Conservation (phyloP, 169 alveolate species). For the Besnoitia besnoiti region DNA sequence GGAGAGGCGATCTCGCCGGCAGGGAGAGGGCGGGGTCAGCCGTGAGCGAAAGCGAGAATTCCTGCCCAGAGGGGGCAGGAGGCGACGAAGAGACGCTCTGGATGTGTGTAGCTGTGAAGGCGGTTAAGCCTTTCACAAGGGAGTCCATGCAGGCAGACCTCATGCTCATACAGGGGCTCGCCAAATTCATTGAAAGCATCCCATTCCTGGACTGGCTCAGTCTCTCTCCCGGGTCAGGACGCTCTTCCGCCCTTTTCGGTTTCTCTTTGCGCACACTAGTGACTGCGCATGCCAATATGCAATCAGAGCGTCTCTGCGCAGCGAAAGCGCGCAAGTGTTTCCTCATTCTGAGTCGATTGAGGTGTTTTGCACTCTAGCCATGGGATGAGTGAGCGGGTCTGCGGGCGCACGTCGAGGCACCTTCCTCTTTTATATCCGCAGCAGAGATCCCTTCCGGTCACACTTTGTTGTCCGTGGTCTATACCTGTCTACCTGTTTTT, state of each 20-base stretch:
- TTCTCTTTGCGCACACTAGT: neutral
- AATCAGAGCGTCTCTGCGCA: too few species aligned
- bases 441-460: too few species aligned
- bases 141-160: neutral
- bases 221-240: neutral
- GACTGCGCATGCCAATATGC: too few species aligned
- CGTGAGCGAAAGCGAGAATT: neutral
- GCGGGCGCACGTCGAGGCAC: too few species aligned
- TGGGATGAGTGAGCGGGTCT: too few species aligned
- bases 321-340: too few species aligned
- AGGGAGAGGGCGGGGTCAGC: neutral
- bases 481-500: too few species aligned
- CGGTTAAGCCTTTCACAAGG: neutral
- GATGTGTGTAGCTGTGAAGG: neutral
- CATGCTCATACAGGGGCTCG: neutral
- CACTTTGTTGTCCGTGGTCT: too few species aligned
- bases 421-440: too few species aligned
- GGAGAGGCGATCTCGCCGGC: neutral
- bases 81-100: neutral
- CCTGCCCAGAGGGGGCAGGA: neutral
- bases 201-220: neutral
- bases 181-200: neutral
- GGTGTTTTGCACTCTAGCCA: too few species aligned
- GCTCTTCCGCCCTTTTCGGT: neutral
- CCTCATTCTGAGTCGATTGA: too few species aligned